Percentiles rank a stretch among this genome's conserved stretches.
phyloP scores from a whole-genome alignment of 805 yeast species.

The Lipomyces starkeyi region DNA sequence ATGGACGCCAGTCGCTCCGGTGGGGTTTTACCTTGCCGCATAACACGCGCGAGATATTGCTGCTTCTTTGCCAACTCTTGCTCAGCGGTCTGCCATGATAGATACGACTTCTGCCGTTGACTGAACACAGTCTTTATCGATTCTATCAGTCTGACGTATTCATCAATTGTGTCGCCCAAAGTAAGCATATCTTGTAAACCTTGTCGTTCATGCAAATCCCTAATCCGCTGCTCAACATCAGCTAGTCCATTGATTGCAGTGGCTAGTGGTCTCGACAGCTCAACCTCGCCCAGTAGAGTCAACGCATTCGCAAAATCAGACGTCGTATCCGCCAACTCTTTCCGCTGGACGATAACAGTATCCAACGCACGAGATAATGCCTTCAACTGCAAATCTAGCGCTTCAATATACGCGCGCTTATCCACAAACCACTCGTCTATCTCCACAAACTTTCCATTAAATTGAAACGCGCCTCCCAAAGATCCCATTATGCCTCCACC shows the following conservation, averaged over 20 bases:
- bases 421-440: constrained; percentile 78
- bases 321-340: constrained; percentile 69
- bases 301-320: constrained; percentile 67
- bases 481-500: constrained; percentile 44
- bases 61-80: constrained; percentile 57
- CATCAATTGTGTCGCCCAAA: constrained; percentile 85
- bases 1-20: constrained; percentile 65
- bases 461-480: constrained; percentile 63
- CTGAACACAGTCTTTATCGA: constrained; percentile 76
- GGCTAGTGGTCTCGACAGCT: constrained; percentile 69
- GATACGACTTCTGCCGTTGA: constrained; percentile 66
- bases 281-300: constrained; percentile 71
- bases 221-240: constrained; percentile 69
- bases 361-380: constrained; percentile 75
- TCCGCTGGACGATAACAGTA: constrained; percentile 72
- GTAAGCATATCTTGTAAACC: constrained; percentile 86
- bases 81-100: constrained; percentile 54
- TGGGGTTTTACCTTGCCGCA: constrained; percentile 57
- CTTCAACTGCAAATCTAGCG: constrained; percentile 73
- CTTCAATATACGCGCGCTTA: constrained; percentile 70
- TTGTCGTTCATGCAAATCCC: constrained; percentile 75
- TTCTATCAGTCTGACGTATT: constrained; percentile 76
- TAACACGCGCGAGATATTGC: constrained; percentile 53
- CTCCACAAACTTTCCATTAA: constrained; percentile 69
- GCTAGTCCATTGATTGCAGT: constrained; percentile 73